Evolutionary conservation across 805 yeast genomes (phyloP).

Genomic region (Torulaspora delbrueckii): DNA sequence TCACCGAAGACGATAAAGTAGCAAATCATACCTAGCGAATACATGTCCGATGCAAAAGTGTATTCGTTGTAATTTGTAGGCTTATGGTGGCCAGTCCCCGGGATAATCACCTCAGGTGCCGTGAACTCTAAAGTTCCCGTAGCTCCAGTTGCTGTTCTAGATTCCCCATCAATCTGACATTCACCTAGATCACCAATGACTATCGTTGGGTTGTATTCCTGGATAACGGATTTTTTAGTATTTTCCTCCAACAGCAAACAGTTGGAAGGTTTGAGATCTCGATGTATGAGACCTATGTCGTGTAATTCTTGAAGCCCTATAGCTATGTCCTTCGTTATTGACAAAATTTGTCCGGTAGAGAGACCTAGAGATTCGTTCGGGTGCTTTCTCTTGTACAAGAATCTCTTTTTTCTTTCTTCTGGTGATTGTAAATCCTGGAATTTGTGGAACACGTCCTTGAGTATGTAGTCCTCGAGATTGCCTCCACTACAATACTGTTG

Average conservation of each 20-base stretch:
- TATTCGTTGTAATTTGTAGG: constrained; percentile 46
- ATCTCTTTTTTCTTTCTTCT: constrained; percentile 38
- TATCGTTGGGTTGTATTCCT: constrained; percentile 51
- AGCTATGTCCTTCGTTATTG: constrained; percentile 62
- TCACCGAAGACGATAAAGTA: constrained; percentile 67
- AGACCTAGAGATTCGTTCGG: constrained; percentile 34
- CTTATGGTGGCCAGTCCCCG: constrained; percentile 26
- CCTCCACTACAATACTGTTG: constrained; percentile 91
- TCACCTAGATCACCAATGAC: constrained; percentile 89
- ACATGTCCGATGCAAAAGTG: constrained; percentile 69
- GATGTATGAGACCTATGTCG: constrained; percentile 68
- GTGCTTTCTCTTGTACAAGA: constrained; percentile 27
- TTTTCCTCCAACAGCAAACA: constrained; percentile 48
- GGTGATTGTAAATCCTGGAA: constrained; percentile 36
- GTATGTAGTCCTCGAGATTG: constrained; percentile 65
- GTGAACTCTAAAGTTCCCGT: constrained; percentile 87
- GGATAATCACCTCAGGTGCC: constrained; percentile 71
- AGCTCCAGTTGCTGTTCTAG: constrained; percentile 65
- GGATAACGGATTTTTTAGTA: constrained; percentile 8
- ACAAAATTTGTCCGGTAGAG: constrained; percentile 56
- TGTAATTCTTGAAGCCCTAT: constrained; percentile 72
- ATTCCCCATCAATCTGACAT: constrained; percentile 66
- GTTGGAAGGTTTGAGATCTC: constrained; percentile 87
- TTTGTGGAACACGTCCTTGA: constrained; percentile 31
- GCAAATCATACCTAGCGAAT: constrained; percentile 78